These are phyloP conservation scores for Apiotrichum porosum DNA, from an alignment of 1,284 basidiomycete species.

Conservation along the genomic window DNA sequence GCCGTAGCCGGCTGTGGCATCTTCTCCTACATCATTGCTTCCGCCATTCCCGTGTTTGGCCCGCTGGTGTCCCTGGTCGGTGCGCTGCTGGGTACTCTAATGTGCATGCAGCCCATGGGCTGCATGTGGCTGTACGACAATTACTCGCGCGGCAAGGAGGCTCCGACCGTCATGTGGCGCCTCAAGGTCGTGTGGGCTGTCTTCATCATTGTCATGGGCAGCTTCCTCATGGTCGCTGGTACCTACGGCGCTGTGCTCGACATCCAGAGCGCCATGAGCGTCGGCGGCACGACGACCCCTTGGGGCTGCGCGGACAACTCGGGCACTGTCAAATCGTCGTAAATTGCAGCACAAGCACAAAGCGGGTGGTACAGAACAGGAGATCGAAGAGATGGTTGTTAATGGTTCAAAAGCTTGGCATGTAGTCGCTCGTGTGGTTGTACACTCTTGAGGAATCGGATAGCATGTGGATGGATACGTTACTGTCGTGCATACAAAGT, in stretches of 20 bases:
- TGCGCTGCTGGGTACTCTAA: conserved; percentile 31
- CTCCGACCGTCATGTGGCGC: conserved; percentile 3
- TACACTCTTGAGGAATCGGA: too few species aligned
- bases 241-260: conserved; percentile 34
- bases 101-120: conserved; percentile 26
- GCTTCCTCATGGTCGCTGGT: conserved; percentile 28
- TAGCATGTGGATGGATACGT: too few species aligned
- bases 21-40: conserved; percentile 34
- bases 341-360: too few species aligned
- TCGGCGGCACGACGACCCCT: conserved; percentile 20
- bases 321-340: too few species aligned
- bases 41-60: conserved; percentile 30
- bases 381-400: too few species aligned
- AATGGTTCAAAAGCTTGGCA: too few species aligned
- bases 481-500: too few species aligned
- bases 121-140: conserved; percentile 35
- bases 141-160: too few species aligned
- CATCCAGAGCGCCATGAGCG: conserved; percentile 28
- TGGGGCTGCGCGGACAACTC: conserved; percentile 41
- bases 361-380: too few species aligned
- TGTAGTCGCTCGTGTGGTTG: too few species aligned
- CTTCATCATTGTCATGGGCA: conserved; percentile 18
- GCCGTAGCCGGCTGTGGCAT: conserved; percentile 16
- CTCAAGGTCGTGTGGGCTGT: conserved; percentile 4
- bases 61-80: conserved; percentile 34